Evolutionary conservation across 495 filamentous ascomycete genomes (phyloP).

Genomic region (Achaetomiella virescens): DNA sequence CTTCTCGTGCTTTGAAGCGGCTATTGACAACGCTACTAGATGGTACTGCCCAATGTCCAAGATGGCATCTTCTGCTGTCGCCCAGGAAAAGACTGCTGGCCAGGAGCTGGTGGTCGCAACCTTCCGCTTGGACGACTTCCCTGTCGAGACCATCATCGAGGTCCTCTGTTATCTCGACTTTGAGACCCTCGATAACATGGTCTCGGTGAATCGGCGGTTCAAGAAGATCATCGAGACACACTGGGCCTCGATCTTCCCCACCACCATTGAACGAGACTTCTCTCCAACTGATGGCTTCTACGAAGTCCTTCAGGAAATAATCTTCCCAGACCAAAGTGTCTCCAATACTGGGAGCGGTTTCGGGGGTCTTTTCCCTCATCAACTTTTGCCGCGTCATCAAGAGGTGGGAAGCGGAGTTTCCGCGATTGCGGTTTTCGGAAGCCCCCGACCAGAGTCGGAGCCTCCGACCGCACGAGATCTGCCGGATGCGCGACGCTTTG

Average conservation of each 20-base stretch:
- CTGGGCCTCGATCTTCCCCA: constrained; percentile 21
- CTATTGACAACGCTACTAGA: too few relatives aligned
- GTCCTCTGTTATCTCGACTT: constrained; percentile 30
- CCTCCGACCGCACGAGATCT: constrained; percentile 50
- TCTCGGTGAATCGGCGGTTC: constrained; percentile 17
- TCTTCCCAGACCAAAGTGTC: not conserved
- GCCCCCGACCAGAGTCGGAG: constrained; percentile 57
- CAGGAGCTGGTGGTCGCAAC: not conserved
- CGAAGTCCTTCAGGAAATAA: constrained; percentile 46
- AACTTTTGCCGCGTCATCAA: constrained; percentile 52
- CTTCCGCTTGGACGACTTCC: constrained; percentile 10
- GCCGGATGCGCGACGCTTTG: constrained; percentile 57
- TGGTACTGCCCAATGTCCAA: too few relatives aligned
- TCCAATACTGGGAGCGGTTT: not conserved
- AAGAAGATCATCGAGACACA: constrained; percentile 18
- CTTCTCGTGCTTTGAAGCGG: too few relatives aligned
- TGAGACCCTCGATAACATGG: constrained; percentile 19
- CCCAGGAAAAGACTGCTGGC: not conserved
- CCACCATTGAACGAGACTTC: constrained; percentile 44
- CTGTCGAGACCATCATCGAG: constrained; percentile 29
- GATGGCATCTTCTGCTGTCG: not conserved
- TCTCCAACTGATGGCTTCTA: constrained; percentile 55
- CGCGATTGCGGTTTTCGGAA: constrained; percentile 59
- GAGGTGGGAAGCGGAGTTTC: constrained; percentile 63
- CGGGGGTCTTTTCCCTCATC: constrained; percentile 32